Evolutionary conservation across 2,329 filamentous ascomycete species (phyloP).

Genomic region (Alternaria postmessia): DNA sequence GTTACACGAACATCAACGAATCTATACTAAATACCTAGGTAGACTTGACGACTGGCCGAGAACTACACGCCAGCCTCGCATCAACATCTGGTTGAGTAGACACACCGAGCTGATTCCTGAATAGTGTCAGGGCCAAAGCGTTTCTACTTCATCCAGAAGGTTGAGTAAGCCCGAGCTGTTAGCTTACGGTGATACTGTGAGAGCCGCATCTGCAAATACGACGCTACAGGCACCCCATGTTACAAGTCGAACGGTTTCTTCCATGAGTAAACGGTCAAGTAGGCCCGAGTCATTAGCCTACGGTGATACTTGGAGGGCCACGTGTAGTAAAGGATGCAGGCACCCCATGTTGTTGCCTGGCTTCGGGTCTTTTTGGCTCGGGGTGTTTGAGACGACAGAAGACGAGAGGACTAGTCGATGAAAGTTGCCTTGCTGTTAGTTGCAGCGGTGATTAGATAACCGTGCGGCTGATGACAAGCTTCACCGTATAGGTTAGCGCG

Average conservation of each 20-base stretch:
- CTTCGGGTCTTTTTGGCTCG: neutral
- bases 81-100: neutral
- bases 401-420: neutral
- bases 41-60: neutral
- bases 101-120: neutral
- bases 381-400: neutral
- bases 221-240: neutral
- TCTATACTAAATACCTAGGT: conserved; percentile 1
- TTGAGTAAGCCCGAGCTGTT: neutral
- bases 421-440: neutral
- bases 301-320: neutral
- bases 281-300: neutral
- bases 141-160: neutral
- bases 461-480: neutral
- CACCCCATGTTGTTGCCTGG: neutral
- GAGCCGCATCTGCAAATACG: neutral
- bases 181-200: neutral
- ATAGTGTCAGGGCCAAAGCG: neutral
- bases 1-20: neutral
- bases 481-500: neutral
- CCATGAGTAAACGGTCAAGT: neutral
- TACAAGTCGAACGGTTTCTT: neutral
- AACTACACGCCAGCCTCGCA: neutral
- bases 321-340: neutral
- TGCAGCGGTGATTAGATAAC: neutral